Evolutionary conservation across 129 eudicot species (phyloP).

Genomic region (Ambrosia artemisiifolia): DNA sequence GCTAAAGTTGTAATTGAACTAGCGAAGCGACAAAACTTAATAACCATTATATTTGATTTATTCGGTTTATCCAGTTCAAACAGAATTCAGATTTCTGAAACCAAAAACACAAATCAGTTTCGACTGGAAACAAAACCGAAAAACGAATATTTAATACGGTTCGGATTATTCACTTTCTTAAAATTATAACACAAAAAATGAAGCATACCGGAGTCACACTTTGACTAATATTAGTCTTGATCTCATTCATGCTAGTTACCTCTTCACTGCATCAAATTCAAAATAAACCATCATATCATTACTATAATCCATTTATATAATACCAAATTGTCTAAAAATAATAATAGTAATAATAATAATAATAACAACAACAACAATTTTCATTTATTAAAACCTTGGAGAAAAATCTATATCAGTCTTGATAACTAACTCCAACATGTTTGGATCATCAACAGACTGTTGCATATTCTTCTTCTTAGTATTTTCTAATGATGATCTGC

Average conservation of each 20-base stretch:
- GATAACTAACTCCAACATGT: constrained; percentile 20
- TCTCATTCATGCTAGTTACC: constrained; percentile 24
- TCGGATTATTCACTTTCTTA: too few species aligned
- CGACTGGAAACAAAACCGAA: too few species aligned
- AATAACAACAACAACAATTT: too few species aligned
- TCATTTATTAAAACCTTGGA: constrained; percentile 30
- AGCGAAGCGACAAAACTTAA: too few species aligned
- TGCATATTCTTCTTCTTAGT: constrained; percentile 10
- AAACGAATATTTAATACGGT: too few species aligned
- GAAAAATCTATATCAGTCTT: constrained; percentile 9
- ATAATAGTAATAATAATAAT: too few species aligned
- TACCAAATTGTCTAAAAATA: background rate
- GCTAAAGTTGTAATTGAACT: too few species aligned
- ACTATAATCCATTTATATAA: background rate
- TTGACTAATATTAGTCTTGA: constrained; percentile 8
- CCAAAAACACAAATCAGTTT: too few species aligned
- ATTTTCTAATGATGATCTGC: constrained; percentile 18
- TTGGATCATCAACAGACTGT: background rate
- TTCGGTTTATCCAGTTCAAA: too few species aligned
- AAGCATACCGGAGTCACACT: constrained; percentile 30
- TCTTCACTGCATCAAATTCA: constrained; percentile 23
- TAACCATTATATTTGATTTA: too few species aligned
- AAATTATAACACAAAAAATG: background rate
- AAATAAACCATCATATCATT: background rate
- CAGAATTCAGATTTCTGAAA: too few species aligned